A percentile compares a stretch with the other conserved stretches of the same genome.
Evolutionary conservation across 768 basidiomycete species (phyloP).

Genomic region (Rhizopogon vinicolor): DNA sequence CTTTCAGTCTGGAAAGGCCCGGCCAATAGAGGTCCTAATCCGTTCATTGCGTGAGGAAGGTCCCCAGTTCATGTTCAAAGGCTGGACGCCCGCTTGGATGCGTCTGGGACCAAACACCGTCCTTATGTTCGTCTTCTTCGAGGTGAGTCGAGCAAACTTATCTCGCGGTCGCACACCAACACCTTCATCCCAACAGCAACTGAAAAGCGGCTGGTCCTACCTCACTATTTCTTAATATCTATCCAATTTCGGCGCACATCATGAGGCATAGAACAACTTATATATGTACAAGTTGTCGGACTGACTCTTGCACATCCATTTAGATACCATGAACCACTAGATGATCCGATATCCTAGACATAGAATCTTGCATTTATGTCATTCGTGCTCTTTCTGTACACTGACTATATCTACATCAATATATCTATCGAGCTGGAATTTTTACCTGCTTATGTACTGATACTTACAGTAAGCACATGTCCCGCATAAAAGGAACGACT

Average conservation of each 20-base stretch:
- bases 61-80: conserved; percentile 75
- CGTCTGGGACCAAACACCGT: conserved; percentile 82
- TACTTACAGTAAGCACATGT: not conserved
- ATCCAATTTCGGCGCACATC: not conserved
- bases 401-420: not conserved
- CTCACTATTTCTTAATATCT: not conserved
- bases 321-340: not conserved
- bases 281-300: not conserved
- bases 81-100: conserved; percentile 87
- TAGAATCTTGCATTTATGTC: not conserved
- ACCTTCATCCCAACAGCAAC: conserved; percentile 45
- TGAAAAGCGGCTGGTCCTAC: conserved; percentile 56
- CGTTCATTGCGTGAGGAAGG: conserved; percentile 71
- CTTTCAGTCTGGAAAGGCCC: conserved; percentile 45
- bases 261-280: too few species aligned
- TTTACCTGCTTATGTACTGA: not conserved
- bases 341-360: conserved; percentile 1
- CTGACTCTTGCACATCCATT: not conserved
- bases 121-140: conserved; percentile 81
- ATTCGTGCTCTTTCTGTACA: not conserved
- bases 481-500: too few species aligned
- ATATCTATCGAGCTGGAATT: not conserved
- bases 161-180: not conserved
- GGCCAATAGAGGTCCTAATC: conserved; percentile 47
- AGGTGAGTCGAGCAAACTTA: conserved; percentile 39